Evolutionary conservation across 2,329 filamentous ascomycete species (phyloP), one percentile per base, ranked within the genome.

Genomic region (Fusarium begoniae): DNA sequence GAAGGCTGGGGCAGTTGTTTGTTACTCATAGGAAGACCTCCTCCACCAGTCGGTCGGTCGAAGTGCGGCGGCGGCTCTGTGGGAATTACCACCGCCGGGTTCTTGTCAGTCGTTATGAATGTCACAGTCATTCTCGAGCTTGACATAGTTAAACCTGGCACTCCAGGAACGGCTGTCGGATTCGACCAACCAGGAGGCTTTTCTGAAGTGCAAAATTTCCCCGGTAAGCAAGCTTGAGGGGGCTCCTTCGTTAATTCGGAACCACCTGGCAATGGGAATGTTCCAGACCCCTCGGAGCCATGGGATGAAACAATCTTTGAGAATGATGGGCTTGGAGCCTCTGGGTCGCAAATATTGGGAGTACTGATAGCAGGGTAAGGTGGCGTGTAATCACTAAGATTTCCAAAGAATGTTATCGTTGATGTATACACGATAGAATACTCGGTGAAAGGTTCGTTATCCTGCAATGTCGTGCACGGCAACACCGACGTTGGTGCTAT

Each of bases 71-170:
- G 79, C 9, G 77, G 67, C 22, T 83, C 79, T 6, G 83, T 81
- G 2, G 84, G 76, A 67, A 82, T 81, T 6, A 88, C 82, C 22
- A 89, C 85, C 14, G 85, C 83, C 1, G 88, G 87, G 63, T 89
- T 89, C 76, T 88, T 89, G 76, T 88, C 87, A 7, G 87, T 88
- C 5, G 87, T 88, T 57, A 86, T 77, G 53, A 88, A 85, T 8
- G 84, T 86, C 53, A 87, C 73, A 11, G 84, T 84, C 32, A 75
- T 28, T 55, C 74, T 66, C 54, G 60, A 61, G 41, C 54, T 60
- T 32, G 66, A 73, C 53, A 59, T 62, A 17, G 62, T 77, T 61
- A 35, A 45, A 24, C n/a, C 57, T 63, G 68, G 66, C n/a, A 45
- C 59, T 41, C 50, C 64, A 26, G 66, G 50, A 37, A 48, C 22